Percentiles rank a stretch among this genome's conserved stretches.
phyloP scores from a whole-genome alignment of 2,329 filamentous ascomycete genomes.

The Sporothrix pallida region DNA sequence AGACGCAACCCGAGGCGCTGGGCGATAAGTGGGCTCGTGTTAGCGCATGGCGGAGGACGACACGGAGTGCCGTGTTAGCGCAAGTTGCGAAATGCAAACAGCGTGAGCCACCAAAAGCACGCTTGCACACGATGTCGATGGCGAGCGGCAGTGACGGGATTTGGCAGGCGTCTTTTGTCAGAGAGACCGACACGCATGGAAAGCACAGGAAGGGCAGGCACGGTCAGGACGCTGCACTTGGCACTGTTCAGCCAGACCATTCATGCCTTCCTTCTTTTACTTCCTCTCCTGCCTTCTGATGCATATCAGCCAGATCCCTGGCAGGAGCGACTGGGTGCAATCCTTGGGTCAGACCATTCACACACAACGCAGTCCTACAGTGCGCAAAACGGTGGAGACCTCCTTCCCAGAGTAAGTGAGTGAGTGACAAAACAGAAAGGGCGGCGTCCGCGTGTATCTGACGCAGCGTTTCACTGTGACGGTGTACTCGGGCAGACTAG shows the following conservation, averaged over 20 bases:
- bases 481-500: constrained; percentile 15
- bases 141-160: constrained; percentile 37
- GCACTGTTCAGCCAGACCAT: constrained; percentile 15
- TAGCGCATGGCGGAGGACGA: constrained; percentile 4
- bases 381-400: constrained; percentile 20
- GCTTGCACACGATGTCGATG: constrained; percentile 28
- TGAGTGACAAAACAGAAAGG: constrained; percentile 1
- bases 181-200: background rate
- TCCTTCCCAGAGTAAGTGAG: background rate
- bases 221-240: too few relatives aligned
- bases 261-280: background rate
- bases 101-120: constrained; percentile 9
- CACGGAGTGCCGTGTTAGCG: background rate
- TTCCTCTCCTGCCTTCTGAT: background rate
- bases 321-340: background rate
- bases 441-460: background rate
- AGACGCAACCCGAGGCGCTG: constrained; percentile 17
- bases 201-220: too few relatives aligned
- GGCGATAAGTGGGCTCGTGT: constrained; percentile 15
- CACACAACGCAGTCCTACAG: constrained; percentile 4
- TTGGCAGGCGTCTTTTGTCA: constrained; percentile 30
- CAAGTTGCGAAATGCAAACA: constrained; percentile 12
- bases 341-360: constrained; percentile 19
- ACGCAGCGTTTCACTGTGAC: constrained; percentile 22
- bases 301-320: background rate